Evolutionary conservation across 129 eudicot genomes (phyloP), one percentile per base, ranked within the genome.

Genomic region (Lonicera japonica): DNA sequence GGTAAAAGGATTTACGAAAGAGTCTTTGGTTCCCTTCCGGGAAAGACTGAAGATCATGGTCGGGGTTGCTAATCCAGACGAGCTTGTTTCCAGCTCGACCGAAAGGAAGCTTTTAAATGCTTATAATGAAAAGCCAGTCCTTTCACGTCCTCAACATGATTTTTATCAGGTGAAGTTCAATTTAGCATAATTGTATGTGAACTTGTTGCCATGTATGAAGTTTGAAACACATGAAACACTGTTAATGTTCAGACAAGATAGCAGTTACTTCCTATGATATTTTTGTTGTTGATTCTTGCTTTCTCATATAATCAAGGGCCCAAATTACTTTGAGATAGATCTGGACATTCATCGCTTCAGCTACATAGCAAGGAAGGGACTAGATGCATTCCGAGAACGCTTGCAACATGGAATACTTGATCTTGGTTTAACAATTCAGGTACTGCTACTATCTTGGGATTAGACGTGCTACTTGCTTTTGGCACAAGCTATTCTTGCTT

Each of bases 71-170:
- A 88, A 94, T 80, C 95, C 96, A 0, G 96, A 94, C 25, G 99
- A 94, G 54, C 84, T 94, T 58, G 82, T 85, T 66, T 78, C 96
- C 36, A 79, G 75, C 54, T 74, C 86, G 50, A 82, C 96, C 5
- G 99, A 88, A 63, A 80, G 79, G 74, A 94, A 84, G 77, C 96
- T 94, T 48, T 43, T 94, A 39, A 71, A 85, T 25, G 95, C 95
- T 18, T 94, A 94, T 74, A 94, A 94, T 21, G 96, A 88, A 61
- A 88, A 94, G 58, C 99, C 99, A 7, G 99, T 94, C 38, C 87
- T 94, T 46, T 82, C 99, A 43, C 95, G 99, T 48, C 99, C 99
- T 61, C 99, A 94, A 70, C 99, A 94, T 71, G 76, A 69, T 43
- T 88, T 94, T 72, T 85, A 75, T 80, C 81, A 73, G 95, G 97